Evolutionary conservation across 1,284 basidiomycete species (phyloP).

Genomic region (Ustilago loliicola): DNA sequence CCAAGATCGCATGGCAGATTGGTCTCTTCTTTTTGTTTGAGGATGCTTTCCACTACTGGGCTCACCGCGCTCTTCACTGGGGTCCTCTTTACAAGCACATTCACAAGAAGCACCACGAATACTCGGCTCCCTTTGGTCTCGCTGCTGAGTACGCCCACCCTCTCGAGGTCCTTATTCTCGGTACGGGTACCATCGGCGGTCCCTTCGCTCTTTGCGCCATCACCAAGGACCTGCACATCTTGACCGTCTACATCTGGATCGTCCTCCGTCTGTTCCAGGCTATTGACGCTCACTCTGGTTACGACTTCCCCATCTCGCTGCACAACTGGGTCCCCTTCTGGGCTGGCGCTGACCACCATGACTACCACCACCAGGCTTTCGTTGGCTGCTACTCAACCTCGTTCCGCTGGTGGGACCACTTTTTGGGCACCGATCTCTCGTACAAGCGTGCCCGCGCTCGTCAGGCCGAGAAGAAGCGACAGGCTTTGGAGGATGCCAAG

Average conservation of each 20-base stretch:
- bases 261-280: constrained; percentile 95
- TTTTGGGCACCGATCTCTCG: constrained; percentile 66
- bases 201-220: constrained; percentile 87
- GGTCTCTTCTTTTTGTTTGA: constrained; percentile 95
- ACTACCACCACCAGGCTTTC: constrained; percentile 70
- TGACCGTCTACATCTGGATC: constrained; percentile 95
- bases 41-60: constrained; percentile 85
- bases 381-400: constrained; percentile 67
- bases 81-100: constrained; percentile 95
- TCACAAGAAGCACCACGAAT: constrained; percentile 95
- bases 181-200: constrained; percentile 86
- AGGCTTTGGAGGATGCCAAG: constrained; percentile 37
- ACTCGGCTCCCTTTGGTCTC: constrained; percentile 94
- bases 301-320: constrained; percentile 82
- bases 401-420: constrained; percentile 69
- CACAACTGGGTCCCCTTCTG: constrained; percentile 95
- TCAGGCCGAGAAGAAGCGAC: constrained; percentile 65
- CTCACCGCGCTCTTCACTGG: constrained; percentile 90
- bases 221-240: constrained; percentile 77
- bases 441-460: constrained; percentile 67
- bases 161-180: constrained; percentile 89
- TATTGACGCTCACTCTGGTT: constrained; percentile 95
- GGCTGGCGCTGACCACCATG: constrained; percentile 98
- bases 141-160: constrained; percentile 98
- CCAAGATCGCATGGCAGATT: constrained; percentile 77